Percentiles rank a stretch among this genome's conserved stretches.
phyloP scores from a whole-genome alignment of 352 stramenopile genomes.

The Phytophthora pini region DNA sequence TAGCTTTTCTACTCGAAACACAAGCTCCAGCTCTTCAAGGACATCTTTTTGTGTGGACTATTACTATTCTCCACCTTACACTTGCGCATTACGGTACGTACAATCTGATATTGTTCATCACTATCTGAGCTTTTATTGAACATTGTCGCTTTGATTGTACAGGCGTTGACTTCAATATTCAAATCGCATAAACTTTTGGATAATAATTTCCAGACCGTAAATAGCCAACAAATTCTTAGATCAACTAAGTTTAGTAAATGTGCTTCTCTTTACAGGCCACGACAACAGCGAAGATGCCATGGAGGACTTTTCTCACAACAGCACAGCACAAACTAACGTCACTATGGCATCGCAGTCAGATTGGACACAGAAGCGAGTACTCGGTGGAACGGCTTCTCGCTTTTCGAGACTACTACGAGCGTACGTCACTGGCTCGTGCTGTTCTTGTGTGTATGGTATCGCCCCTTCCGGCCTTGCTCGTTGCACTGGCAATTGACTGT shows the following conservation, averaged over 20 bases:
- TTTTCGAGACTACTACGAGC: constrained; percentile 13
- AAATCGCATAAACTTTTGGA: not conserved
- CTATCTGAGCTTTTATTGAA: not conserved
- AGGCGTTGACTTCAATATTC: constrained; percentile 1
- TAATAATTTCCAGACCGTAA: too few relatives aligned
- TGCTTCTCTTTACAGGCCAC: too few relatives aligned
- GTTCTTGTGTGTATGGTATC: constrained; percentile 4
- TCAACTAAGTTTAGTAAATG: too few relatives aligned
- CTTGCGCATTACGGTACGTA: constrained; percentile 33
- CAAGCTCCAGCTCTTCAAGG: constrained; percentile 24
- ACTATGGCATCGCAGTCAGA: constrained; percentile 1
- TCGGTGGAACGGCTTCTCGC: constrained; percentile 5
- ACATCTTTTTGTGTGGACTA: constrained; percentile 30
- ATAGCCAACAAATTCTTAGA: too few relatives aligned
- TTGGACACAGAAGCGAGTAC: constrained; percentile 5
- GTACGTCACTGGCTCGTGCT: not conserved
- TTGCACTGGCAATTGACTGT: constrained; percentile 4
- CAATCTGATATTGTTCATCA: too few relatives aligned
- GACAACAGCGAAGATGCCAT: too few relatives aligned
- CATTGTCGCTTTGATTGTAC: too few relatives aligned
- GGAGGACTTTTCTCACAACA: not conserved
- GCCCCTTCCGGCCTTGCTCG: constrained; percentile 10
- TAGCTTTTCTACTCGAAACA: constrained; percentile 46
- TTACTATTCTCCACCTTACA: constrained; percentile 30
- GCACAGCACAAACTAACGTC: not conserved